phyloP scores from a whole-genome alignment of 2,329 filamentous ascomycete genomes.

The Talaromyces islandicus region DNA sequence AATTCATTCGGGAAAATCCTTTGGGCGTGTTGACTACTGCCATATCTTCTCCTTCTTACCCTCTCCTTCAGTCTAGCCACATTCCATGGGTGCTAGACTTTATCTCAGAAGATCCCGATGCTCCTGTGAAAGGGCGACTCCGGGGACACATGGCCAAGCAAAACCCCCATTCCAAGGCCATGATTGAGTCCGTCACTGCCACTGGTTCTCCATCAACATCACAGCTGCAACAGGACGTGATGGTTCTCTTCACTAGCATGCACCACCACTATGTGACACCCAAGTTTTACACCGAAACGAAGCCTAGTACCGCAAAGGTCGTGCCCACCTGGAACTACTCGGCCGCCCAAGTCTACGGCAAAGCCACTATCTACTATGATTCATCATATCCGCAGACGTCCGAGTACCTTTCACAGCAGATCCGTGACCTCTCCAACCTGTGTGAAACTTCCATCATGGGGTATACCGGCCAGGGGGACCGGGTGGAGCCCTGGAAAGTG shows the following conservation, averaged over 20 bases:
- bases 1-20: constrained; percentile 55
- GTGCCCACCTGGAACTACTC: constrained; percentile 68
- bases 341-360: constrained; percentile 59
- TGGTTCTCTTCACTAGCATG: constrained; percentile 55
- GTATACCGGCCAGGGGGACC: constrained; percentile 24
- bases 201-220: too few relatives aligned
- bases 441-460: constrained; percentile 55
- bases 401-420: constrained; percentile 46
- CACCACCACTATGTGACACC: constrained; percentile 62
- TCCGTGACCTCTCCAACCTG: constrained; percentile 46
- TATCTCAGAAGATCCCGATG: too few relatives aligned
- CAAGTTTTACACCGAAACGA: constrained; percentile 62
- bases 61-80: constrained; percentile 54
- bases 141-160: constrained; percentile 57
- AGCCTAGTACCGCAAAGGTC: constrained; percentile 59
- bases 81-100: constrained; percentile 56
- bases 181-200: constrained; percentile 41
- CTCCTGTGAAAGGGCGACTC: constrained; percentile 24
- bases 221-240: constrained; percentile 37
- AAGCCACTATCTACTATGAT: constrained; percentile 50
- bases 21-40: constrained; percentile 57
- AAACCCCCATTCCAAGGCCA: constrained; percentile 59
- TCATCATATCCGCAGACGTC: constrained; percentile 40
- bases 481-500: constrained; percentile 49
- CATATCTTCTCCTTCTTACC: constrained; percentile 20